Percentiles rank a stretch among this genome's conserved stretches.
phyloP scores from a whole-genome alignment of 1,139 yeast species.

The Pichia sp. region DNA sequence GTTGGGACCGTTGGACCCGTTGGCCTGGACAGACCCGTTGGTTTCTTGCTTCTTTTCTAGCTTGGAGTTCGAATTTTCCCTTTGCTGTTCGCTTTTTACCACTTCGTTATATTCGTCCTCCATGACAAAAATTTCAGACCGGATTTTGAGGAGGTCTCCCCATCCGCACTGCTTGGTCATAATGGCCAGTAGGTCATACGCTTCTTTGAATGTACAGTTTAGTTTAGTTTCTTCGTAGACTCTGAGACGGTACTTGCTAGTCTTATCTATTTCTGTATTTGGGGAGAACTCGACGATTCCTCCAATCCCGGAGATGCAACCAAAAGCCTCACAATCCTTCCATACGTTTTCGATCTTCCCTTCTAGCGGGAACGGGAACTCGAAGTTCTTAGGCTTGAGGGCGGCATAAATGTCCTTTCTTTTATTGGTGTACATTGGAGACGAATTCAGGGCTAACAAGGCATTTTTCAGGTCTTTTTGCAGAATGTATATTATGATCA shows the following conservation, averaged over 20 bases:
- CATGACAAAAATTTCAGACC: slow-evolving; percentile 91
- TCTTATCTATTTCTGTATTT: slow-evolving; percentile 41
- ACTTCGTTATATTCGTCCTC: slow-evolving; percentile 67
- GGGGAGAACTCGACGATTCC: slow-evolving; percentile 42
- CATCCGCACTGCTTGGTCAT: slow-evolving; percentile 64
- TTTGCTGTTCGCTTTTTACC: slow-evolving; percentile 18
- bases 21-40: background rate
- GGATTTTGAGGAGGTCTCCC: slow-evolving; percentile 74
- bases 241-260: slow-evolving; percentile 64
- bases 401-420: slow-evolving; percentile 58
- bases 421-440: slow-evolving; percentile 82
- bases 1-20: background rate
- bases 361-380: slow-evolving; percentile 76
- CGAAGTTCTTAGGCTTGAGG: slow-evolving; percentile 65
- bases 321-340: slow-evolving; percentile 38
- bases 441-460: slow-evolving; percentile 75
- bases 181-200: slow-evolving; percentile 74
- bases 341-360: slow-evolving; percentile 55
- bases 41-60: background rate
- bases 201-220: slow-evolving; percentile 73
- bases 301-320: slow-evolving; percentile 56
- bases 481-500: slow-evolving; percentile 69
- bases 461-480: slow-evolving; percentile 72
- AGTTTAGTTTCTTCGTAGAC: slow-evolving; percentile 70
- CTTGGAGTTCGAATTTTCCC: slow-evolving; percentile 5